Percentiles rank a stretch among this genome's conserved stretches.
These are phyloP conservation scores for Tetratostichococcus sp. DNA, from an alignment of 139 green algal species.

Conservation along the genomic window DNA sequence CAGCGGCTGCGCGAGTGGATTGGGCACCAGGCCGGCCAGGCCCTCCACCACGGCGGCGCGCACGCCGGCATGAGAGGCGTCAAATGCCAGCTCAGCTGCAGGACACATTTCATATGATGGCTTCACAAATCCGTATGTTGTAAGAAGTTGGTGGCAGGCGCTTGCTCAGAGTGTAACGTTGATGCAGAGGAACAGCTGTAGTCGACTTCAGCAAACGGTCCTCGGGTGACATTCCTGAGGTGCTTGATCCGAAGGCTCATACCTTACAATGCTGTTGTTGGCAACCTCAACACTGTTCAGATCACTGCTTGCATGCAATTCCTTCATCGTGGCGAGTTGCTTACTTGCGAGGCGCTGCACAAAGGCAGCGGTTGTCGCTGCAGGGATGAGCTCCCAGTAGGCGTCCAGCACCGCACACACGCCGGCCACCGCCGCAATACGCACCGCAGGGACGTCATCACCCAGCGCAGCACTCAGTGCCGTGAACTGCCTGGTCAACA, in stretches of 20 bases:
- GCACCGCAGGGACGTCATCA: conserved; percentile 60
- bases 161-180: too few species aligned
- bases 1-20: conserved; percentile 64
- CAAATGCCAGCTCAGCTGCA: conserved; percentile 64
- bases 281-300: too few species aligned
- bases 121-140: too few species aligned
- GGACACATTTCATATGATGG: too few species aligned
- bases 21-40: conserved; percentile 57
- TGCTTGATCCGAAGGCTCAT: too few species aligned
- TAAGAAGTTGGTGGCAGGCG: too few species aligned
- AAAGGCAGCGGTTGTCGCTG: conserved; percentile 47
- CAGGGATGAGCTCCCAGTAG: conserved; percentile 83
- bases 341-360: conserved; percentile 53
- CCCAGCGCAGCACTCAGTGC: conserved; percentile 38
- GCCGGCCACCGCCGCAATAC: conserved; percentile 47
- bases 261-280: too few species aligned
- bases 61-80: conserved; percentile 42
- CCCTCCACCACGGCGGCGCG: conserved; percentile 55
- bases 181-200: too few species aligned
- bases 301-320: too few species aligned
- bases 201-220: too few species aligned
- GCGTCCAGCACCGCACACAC: conserved; percentile 51
- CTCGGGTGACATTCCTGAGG: too few species aligned
- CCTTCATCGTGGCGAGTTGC: too few species aligned
- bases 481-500: conserved; percentile 58